phyloP scores from a whole-genome alignment of 2,329 filamentous ascomycete species.

The Penicillium glabrum region DNA sequence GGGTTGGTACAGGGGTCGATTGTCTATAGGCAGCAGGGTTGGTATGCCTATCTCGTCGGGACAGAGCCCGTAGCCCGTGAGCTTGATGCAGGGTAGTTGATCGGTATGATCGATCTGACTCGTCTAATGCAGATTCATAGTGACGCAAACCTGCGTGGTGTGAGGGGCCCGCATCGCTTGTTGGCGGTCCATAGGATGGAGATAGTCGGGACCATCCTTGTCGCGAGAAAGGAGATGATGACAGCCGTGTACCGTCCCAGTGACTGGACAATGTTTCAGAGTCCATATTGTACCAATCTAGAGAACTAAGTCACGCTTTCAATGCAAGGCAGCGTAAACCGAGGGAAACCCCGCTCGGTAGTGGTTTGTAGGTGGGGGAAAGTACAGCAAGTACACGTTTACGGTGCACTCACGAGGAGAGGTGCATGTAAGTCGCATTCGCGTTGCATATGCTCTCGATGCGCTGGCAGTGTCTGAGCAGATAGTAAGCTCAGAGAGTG shows the following conservation, averaged over 20 bases:
- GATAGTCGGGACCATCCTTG: constrained; percentile 33
- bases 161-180: constrained; percentile 20
- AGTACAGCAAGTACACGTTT: constrained; percentile 12
- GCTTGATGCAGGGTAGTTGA: constrained; percentile 35
- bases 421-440: constrained; percentile 22
- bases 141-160: constrained; percentile 24
- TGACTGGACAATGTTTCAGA: constrained; percentile 29
- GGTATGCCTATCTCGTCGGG: constrained; percentile 27
- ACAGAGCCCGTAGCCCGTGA: constrained; percentile 27
- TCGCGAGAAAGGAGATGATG: constrained; percentile 30
- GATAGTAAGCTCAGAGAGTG: not conserved
- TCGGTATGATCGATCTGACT: constrained; percentile 32
- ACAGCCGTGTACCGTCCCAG: constrained; percentile 28
- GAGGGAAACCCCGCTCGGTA: constrained; percentile 18
- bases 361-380: constrained; percentile 2
- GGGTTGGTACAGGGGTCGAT: constrained; percentile 34
- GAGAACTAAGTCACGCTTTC: constrained; percentile 2
- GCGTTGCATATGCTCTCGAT: constrained; percentile 11
- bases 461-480: constrained; percentile 19
- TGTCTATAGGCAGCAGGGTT: constrained; percentile 19
- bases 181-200: constrained; percentile 24
- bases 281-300: constrained; percentile 31
- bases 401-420: constrained; percentile 16
- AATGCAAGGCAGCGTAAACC: constrained; percentile 20
- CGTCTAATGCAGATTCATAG: constrained; percentile 28